phyloP scores from a whole-genome alignment of 2,329 filamentous ascomycete species.

The Didymella lethalis region DNA sequence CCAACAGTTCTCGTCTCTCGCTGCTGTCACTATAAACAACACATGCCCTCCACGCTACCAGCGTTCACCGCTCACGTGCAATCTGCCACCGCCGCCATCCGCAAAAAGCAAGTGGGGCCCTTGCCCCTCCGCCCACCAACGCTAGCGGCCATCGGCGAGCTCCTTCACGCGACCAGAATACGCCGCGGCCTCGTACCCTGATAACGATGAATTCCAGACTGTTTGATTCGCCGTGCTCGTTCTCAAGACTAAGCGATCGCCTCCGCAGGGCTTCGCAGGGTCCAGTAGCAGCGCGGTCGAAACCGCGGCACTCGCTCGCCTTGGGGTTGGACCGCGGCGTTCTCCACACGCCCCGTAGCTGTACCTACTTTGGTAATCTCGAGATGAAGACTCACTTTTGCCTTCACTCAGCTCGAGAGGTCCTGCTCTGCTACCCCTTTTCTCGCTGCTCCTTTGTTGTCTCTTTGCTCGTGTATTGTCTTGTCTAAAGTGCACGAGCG shows the following conservation, averaged over 20 bases:
- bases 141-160: conserved; percentile 39
- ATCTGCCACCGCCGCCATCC: neutral
- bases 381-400: conserved; percentile 15
- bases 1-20: no score
- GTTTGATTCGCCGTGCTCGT: conserved; percentile 27
- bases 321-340: conserved; percentile 15
- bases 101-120: conserved; percentile 16
- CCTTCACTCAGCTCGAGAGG: neutral
- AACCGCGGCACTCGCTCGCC: neutral
- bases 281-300: conserved; percentile 11
- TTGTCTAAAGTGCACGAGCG: neutral
- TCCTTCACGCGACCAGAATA: conserved; percentile 30
- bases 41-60: neutral
- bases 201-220: conserved; percentile 23
- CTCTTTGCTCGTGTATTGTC: neutral
- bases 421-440: neutral
- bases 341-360: conserved; percentile 20
- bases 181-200: conserved; percentile 14
- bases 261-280: conserved; percentile 7
- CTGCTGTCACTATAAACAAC: no score
- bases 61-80: conserved; percentile 11
- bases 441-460: neutral
- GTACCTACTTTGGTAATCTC: conserved; percentile 8
- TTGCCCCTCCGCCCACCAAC: conserved; percentile 17
- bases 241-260: conserved; percentile 16